These are phyloP conservation scores for Pythium biforme DNA, from an alignment of 352 stramenopile species.

Conservation along the genomic window DNA sequence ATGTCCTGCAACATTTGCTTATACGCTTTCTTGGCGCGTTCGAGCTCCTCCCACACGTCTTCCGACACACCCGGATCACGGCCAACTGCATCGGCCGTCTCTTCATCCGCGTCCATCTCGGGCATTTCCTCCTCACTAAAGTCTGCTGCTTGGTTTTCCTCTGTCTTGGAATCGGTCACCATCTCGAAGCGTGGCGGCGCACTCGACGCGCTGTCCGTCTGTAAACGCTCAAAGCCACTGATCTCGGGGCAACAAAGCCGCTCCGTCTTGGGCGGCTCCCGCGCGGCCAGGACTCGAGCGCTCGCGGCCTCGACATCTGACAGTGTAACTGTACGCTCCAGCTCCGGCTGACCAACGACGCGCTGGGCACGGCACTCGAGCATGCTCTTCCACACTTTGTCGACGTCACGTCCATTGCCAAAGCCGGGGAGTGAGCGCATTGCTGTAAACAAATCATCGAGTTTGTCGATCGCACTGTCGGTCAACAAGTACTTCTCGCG, in stretches of 20 bases:
- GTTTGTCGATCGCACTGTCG: conserved; percentile 19
- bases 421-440: conserved; percentile 57
- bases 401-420: conserved; percentile 73
- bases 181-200: conserved; percentile 10
- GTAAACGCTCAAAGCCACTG: background rate
- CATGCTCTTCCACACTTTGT: conserved; percentile 62
- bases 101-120: conserved; percentile 22
- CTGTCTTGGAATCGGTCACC: background rate
- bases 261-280: conserved; percentile 36
- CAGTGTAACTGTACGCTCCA: conserved; percentile 47
- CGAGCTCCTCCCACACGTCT: conserved; percentile 62
- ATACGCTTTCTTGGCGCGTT: conserved; percentile 57
- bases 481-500: conserved; percentile 45
- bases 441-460: conserved; percentile 38
- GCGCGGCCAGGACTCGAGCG: conserved; percentile 33
- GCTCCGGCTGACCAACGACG: conserved; percentile 39
- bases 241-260: conserved; percentile 30
- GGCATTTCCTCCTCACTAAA: conserved; percentile 20
- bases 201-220: background rate
- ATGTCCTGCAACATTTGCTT: conserved; percentile 37
- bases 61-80: conserved; percentile 63
- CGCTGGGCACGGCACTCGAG: conserved; percentile 64
- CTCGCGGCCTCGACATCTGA: conserved; percentile 43
- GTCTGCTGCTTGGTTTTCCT: background rate
- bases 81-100: conserved; percentile 7